phyloP scores from a whole-genome alignment of 306 rosid genomes.

The Vigna mungo region DNA sequence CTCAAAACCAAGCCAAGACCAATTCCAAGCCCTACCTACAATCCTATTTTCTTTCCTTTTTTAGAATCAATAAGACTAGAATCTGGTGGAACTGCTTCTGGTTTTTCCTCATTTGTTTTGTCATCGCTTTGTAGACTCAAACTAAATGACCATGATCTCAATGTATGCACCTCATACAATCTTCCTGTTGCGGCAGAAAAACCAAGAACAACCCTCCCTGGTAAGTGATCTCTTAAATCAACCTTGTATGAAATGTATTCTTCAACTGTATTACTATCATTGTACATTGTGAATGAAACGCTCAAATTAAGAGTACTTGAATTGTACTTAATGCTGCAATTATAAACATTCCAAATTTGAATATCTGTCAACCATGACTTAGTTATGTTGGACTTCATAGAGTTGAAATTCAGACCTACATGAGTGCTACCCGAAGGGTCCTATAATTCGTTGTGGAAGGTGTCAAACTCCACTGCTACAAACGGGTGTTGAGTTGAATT shows the following conservation, averaged over 20 bases:
- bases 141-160: conserved; percentile 49
- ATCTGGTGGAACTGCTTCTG: background rate
- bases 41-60: background rate
- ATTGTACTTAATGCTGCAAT: conserved; percentile 50
- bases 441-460: conserved; percentile 29
- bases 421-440: conserved; percentile 42
- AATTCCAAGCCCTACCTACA: conserved; percentile 42
- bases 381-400: conserved; percentile 40
- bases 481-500: conserved; percentile 41
- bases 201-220: conserved; percentile 48
- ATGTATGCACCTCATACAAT: conserved; percentile 40
- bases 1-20: conserved; percentile 15
- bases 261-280: background rate
- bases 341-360: conserved; percentile 9
- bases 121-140: conserved; percentile 33
- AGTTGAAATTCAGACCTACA: conserved; percentile 58
- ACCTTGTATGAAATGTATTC: conserved; percentile 26
- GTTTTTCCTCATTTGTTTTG: background rate
- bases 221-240: conserved; percentile 46
- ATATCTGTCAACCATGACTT: conserved; percentile 32
- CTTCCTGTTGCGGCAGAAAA: conserved; percentile 54
- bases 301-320: conserved; percentile 40
- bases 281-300: conserved; percentile 38
- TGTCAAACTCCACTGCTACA: conserved; percentile 61
- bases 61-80: background rate